Evolutionary conservation across 306 rosid species (phyloP), one percentile per base, ranked within the genome.

Genomic region (Gastrolobium villosum): DNA sequence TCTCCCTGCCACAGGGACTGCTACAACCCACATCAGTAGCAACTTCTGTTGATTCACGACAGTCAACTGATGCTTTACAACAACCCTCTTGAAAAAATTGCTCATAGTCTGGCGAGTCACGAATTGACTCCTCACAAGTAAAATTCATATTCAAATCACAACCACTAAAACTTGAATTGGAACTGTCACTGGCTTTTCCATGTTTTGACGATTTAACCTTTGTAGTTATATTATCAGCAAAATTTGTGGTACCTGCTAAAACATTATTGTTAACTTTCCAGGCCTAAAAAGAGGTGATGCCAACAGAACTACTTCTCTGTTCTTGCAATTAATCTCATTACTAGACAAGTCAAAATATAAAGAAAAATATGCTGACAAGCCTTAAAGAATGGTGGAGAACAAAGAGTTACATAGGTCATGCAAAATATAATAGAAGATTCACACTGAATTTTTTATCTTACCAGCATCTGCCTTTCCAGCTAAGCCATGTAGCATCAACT

Each of bases 51-150:
- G 89, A 70, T 68, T 84, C 90, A 65, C 75, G 84, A 83, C 70
- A 86, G 81, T 82, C 84, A 82, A 75, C 84, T 20, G 89, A 79
- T 36, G 89, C 90, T 82, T 87, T 87, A 82, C 95, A 88, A 83
- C 88, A 91, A 78, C 91, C 98, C 88, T 91, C 97, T 79, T 88
- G 93, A 60, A 90, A 88, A 86, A 79, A 88, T 52, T 86, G 90
- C 70, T 85, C 93, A 30, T 83, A 89, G 82, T 91, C 94, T n/a
- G 74, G 87, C 4, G 94, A 82, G 43, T 87, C 92, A 13, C 78
- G 85, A 48, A 79, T 88, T 77, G 90, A 81, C 72, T 86, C 95
- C 81, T 88, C 98, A 65, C 80, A 82, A 57, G 57, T 80, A 76
- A 63, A 79, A 79, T 90, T 84, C 97, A 87, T 90, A 74, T 90